Evolutionary conservation across 139 green algal genomes (phyloP).

Genomic region (Astrephomene gubernaculifera): DNA sequence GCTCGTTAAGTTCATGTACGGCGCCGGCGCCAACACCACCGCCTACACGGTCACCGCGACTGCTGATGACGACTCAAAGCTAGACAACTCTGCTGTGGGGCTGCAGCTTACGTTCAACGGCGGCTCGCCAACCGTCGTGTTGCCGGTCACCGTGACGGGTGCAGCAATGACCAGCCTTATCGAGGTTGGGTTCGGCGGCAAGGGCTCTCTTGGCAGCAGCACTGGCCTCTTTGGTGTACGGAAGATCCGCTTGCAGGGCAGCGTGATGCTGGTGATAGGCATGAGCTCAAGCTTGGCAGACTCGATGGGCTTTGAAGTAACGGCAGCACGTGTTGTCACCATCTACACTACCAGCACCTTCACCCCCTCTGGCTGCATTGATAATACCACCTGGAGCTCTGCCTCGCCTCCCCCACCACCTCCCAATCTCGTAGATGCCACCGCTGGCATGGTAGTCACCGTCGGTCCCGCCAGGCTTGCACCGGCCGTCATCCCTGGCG

Average conservation of each 20-base stretch:
- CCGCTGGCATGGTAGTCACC: neutral
- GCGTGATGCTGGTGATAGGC: neutral
- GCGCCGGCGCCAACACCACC: neutral
- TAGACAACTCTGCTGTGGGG: neutral
- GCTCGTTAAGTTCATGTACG: constrained; percentile 40
- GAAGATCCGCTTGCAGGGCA: neutral
- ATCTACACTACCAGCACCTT: neutral
- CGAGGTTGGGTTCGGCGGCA: neutral
- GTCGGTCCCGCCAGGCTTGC: neutral
- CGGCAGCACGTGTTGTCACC: neutral
- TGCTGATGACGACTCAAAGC: neutral
- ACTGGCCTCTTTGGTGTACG: constrained; percentile 12
- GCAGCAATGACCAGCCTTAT: neutral
- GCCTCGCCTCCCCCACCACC: neutral
- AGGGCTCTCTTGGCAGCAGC: neutral
- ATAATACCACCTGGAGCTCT: neutral
- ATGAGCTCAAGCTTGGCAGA: neutral
- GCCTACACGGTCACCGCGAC: neutral
- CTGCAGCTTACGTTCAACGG: neutral
- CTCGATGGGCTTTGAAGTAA: neutral
- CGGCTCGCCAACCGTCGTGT: neutral
- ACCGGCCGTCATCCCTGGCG: neutral
- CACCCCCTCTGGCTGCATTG: neutral
- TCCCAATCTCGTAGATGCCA: neutral
- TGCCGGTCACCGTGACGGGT: neutral